Evolutionary conservation across 257 asterid genomes (phyloP).

Genomic region (Jasminum sambac): DNA sequence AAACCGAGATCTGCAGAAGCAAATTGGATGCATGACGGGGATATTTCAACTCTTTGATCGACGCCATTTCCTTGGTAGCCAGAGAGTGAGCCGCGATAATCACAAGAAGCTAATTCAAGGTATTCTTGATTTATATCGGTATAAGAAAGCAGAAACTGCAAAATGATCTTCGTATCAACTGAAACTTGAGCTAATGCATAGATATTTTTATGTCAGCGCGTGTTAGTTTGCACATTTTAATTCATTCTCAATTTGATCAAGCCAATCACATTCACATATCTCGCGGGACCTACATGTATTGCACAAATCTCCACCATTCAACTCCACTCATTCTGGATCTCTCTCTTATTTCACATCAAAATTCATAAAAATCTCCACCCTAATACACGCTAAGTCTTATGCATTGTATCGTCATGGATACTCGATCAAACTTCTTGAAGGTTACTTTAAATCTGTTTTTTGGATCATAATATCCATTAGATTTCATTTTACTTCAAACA

Average conservation of each 20-base stretch:
- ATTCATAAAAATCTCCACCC: no score
- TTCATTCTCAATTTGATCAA: no score
- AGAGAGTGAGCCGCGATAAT: conserved; percentile 46
- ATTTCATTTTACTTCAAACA: neutral
- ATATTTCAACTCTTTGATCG: conserved; percentile 82
- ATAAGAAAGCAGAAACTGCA: conserved; percentile 14
- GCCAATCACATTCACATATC: no score
- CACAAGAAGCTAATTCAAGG: conserved; percentile 73
- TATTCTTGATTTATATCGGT: conserved; percentile 16
- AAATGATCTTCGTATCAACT: conserved; percentile 13
- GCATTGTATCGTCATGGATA: neutral
- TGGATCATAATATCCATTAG: neutral
- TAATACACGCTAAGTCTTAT: no score
- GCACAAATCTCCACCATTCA: no score
- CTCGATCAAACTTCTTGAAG: neutral
- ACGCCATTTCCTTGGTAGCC: conserved; percentile 64
- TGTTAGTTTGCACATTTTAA: no score
- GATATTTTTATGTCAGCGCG: no score
- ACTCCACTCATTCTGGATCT: no score
- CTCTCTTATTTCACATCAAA: neutral
- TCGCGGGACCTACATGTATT: no score
- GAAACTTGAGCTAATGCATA: conserved; percentile 11
- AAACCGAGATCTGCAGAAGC: conserved; percentile 60
- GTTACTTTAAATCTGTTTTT: neutral
- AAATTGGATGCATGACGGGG: conserved; percentile 95